Conservation (phyloP, 192 early-diverging fungal species). For the Coemansia sp. region DNA sequence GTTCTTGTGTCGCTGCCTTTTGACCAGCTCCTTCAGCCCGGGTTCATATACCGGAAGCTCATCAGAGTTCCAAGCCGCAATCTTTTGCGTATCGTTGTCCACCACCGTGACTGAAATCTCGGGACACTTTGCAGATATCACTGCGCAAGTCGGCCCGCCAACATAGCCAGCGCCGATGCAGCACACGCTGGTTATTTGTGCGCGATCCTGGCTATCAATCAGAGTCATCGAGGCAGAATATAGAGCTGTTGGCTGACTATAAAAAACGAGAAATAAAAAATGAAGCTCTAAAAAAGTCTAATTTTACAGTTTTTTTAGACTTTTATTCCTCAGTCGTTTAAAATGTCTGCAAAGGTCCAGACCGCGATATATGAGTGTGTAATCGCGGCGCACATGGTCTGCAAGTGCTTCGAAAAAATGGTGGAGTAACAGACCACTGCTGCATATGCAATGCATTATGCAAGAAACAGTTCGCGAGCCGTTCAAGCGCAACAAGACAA, state of each 20-base stretch:
- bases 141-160: conserved; percentile 89
- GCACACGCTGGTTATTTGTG: conserved; percentile 68
- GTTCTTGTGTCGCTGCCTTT: conserved; percentile 71
- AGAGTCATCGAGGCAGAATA: conserved; percentile 6
- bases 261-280: neutral
- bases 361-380: no score
- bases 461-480: neutral
- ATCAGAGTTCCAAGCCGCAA: conserved; percentile 89
- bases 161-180: conserved; percentile 97
- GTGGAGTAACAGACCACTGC: neutral
- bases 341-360: no score
- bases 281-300: neutral
- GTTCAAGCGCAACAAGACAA: neutral
- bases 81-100: conserved; percentile 75
- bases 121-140: conserved; percentile 88
- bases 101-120: conserved; percentile 89
- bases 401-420: no score
- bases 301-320: no score
- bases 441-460: neutral
- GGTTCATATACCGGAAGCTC: conserved; percentile 90
- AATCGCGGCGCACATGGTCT: neutral
- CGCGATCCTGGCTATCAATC: neutral
- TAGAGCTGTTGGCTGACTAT: neutral
- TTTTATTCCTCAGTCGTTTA: no score
- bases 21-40: conserved; percentile 84